phyloP scores from a whole-genome alignment of 768 basidiomycete species.

The Suillus tomentosus region DNA sequence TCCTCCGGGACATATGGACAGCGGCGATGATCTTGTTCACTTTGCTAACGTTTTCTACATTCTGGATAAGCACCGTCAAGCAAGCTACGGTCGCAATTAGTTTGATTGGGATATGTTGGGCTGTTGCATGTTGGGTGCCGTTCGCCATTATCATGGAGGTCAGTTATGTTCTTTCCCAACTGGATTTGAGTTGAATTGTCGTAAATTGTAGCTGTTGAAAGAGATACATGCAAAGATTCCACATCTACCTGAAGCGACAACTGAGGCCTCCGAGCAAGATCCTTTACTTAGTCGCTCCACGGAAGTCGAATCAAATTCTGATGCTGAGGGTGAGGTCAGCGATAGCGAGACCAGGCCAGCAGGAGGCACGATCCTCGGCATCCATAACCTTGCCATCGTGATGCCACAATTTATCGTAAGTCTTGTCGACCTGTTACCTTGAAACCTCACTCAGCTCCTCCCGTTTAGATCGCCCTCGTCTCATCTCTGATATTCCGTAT shows the following conservation, averaged over 20 bases:
- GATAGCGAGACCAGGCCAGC: conserved; percentile 47
- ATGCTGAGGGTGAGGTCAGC: conserved; percentile 32
- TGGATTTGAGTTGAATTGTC: neutral
- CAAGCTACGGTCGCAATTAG: conserved; percentile 84
- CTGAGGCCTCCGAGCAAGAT: conserved; percentile 42
- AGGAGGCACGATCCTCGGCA: conserved; percentile 91
- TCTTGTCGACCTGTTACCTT: conserved; percentile 17
- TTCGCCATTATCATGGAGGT: conserved; percentile 99
- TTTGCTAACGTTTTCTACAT: conserved; percentile 77
- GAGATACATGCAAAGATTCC: conserved; percentile 52
- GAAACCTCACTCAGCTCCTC: neutral
- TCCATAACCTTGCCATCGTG: conserved; percentile 94
- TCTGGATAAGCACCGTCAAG: conserved; percentile 80
- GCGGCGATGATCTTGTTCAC: conserved; percentile 83
- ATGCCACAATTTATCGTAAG: conserved; percentile 92
- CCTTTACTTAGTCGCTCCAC: conserved; percentile 63
- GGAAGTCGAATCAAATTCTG: conserved; percentile 44
- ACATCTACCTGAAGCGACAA: conserved; percentile 24
- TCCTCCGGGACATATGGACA: conserved; percentile 93
- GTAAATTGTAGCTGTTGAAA: conserved; percentile 60
- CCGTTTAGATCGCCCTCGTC: conserved; percentile 73
- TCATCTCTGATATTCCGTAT: conserved; percentile 84
- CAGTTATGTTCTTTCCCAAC: conserved; percentile 44
- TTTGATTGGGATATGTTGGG: conserved; percentile 92
- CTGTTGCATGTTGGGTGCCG: conserved; percentile 97